These are phyloP conservation scores for Bipolaris victoriae DNA, from an alignment of 2,329 filamentous ascomycete species.

Conservation along the genomic window DNA sequence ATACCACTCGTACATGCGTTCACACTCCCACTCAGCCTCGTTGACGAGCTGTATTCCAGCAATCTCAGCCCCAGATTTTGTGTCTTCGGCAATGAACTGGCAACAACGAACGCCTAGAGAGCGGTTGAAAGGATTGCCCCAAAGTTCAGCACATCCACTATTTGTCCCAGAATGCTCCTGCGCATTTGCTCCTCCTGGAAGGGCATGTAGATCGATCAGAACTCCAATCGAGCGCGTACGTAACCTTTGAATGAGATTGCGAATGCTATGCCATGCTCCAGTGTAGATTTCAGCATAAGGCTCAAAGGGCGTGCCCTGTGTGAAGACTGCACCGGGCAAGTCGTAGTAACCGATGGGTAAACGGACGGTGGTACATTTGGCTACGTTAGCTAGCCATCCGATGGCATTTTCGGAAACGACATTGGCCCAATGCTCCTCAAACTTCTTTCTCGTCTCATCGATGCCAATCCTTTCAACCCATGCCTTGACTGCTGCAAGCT, in stretches of 20 bases:
- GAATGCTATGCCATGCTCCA: slow-evolving; percentile 61
- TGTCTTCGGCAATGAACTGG: slow-evolving; percentile 59
- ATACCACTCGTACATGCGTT: slow-evolving; percentile 64
- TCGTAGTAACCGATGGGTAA: slow-evolving; percentile 67
- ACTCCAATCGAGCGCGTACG: slow-evolving; percentile 59
- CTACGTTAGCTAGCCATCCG: slow-evolving; percentile 59
- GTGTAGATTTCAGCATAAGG: slow-evolving; percentile 57
- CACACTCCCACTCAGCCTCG: slow-evolving; percentile 59
- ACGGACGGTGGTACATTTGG: slow-evolving; percentile 63
- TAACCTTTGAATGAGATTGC: slow-evolving; percentile 55
- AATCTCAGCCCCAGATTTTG: slow-evolving; percentile 52
- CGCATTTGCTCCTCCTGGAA: slow-evolving; percentile 64
- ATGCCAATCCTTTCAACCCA: slow-evolving; percentile 57
- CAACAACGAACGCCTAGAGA: slow-evolving; percentile 56
- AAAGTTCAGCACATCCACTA: slow-evolving; percentile 59
- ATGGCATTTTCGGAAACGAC: slow-evolving; percentile 60
- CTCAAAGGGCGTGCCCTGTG: slow-evolving; percentile 60
- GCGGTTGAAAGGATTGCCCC: slow-evolving; percentile 54
- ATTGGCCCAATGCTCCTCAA: slow-evolving; percentile 61
- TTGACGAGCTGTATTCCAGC: slow-evolving; percentile 65
- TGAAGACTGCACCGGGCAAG: slow-evolving; percentile 58
- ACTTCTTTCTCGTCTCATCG: slow-evolving; percentile 56
- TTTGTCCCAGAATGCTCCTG: slow-evolving; percentile 64
- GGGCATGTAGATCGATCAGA: slow-evolving; percentile 64
- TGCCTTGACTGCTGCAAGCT: slow-evolving; percentile 59